These are phyloP conservation scores for Nevesoporus exiguus DNA, from an alignment of 768 basidiomycete genomes.

Conservation along the genomic window DNA sequence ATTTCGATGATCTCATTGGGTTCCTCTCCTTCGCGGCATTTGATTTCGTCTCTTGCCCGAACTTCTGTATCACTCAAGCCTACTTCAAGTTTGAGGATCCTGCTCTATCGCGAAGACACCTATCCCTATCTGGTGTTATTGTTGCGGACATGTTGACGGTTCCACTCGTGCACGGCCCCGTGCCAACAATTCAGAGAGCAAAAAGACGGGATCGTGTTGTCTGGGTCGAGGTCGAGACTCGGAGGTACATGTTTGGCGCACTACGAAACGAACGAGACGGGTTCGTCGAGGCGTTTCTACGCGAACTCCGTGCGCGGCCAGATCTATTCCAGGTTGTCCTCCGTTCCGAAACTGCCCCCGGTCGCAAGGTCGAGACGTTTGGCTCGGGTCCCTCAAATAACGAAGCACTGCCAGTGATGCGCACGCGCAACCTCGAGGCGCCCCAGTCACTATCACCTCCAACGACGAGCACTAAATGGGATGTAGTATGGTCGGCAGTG, in stretches of 20 bases:
- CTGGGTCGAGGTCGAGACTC: slow-evolving; percentile 6
- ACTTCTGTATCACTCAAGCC: too few relatives aligned
- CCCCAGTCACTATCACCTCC: slow-evolving; percentile 4
- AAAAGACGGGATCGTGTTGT: too few relatives aligned
- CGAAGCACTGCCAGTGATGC: slow-evolving; percentile 11
- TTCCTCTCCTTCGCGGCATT: slow-evolving; percentile 28
- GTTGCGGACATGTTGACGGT: slow-evolving; percentile 19
- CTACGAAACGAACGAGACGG: slow-evolving; percentile 26
- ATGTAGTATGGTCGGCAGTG: slow-evolving; percentile 7
- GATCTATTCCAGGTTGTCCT: slow-evolving; percentile 32
- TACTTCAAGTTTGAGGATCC: not conserved
- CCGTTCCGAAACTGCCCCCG: slow-evolving; percentile 21
- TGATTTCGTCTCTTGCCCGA: slow-evolving; percentile 16
- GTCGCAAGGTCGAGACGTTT: slow-evolving; percentile 6
- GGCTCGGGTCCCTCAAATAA: slow-evolving; percentile 16
- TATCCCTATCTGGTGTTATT: slow-evolving; percentile 21
- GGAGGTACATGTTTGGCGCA: slow-evolving; percentile 33
- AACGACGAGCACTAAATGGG: slow-evolving; percentile 10
- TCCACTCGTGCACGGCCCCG: not conserved
- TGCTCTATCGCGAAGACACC: slow-evolving; percentile 13
- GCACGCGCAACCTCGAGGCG: slow-evolving; percentile 20
- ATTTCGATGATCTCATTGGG: slow-evolving; percentile 29
- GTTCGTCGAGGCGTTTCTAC: slow-evolving; percentile 27
- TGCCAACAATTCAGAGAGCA: slow-evolving; percentile 7
- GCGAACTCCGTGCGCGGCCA: slow-evolving; percentile 29